Evolutionary conservation across 441 rosid species (phyloP).

Genomic region (Eruca vesicaria): DNA sequence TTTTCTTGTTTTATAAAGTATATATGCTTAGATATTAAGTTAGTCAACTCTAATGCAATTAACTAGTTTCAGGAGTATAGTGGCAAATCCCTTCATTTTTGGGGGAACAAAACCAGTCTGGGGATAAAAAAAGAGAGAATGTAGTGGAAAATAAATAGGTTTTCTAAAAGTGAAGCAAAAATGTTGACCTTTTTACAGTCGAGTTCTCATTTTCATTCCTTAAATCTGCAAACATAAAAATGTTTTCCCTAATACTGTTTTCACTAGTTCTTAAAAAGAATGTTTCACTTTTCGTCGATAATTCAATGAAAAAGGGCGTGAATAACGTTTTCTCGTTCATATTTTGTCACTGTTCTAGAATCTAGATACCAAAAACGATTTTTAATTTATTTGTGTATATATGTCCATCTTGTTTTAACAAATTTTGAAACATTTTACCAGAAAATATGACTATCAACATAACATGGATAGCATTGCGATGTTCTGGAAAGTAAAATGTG

Average conservation of each 20-base stretch:
- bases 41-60: neutral
- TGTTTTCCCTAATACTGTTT: neutral
- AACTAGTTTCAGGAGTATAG: no score
- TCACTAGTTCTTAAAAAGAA: neutral
- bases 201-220: slow-evolving; percentile 4
- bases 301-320: neutral
- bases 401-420: neutral
- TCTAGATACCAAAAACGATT: neutral
- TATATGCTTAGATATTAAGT: neutral
- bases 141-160: slow-evolving; percentile 7
- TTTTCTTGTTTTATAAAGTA: neutral
- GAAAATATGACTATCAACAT: neutral
- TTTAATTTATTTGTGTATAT: neutral
- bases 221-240: neutral
- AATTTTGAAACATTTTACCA: neutral
- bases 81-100: no score
- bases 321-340: neutral
- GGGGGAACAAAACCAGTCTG: no score
- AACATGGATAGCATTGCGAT: neutral
- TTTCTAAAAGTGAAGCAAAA: slow-evolving; percentile 18
- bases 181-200: slow-evolving; percentile 8
- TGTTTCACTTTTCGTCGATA: neutral
- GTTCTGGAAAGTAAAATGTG: slow-evolving; percentile 1
- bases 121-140: neutral
- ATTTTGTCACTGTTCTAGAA: neutral